Evolutionary conservation across 257 asterid genomes (phyloP), one percentile per base, ranked within the genome.

Genomic region (Jacaranda copaia): DNA sequence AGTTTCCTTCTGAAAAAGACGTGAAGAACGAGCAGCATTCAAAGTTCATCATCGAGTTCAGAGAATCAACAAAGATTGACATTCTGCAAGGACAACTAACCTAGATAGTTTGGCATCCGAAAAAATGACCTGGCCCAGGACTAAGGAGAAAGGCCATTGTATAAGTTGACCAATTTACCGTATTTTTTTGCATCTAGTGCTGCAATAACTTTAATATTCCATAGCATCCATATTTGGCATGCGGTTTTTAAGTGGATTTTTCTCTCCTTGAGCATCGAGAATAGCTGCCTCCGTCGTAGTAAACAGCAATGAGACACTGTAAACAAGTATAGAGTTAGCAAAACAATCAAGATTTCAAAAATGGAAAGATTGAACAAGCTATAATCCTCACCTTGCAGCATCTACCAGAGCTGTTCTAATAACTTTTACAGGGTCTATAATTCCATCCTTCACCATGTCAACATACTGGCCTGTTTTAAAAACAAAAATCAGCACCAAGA

Each of bases 371-470:
- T 13, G 67, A 40, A 57, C 12, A 14, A 18, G 32, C 32, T 25
- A 25, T 25, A 9, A 49, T 16, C 64, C 83, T 86, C 70, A 91
- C 96, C 98, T 91, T 53, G 94, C 89, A 48, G 98, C 92, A 80
- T 93, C 98, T 59, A 80, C 70, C 70, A 91, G 86, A 61, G 97
- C 98, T 72, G 98, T 90, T 85, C 97, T 82, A 81, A 90, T 87
- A 52, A 90, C 97, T 78, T 91, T 93, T 61, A 91, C 73, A 13
- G 98, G 97, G 80, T 93, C 98, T 36, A 93, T 81, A 36, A 93
- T 93, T 78, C 98, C 98, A 83, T 91, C 87, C 78, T 85, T 84
- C 81, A 91, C 93, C 98, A 93, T 90, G 89, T 93, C 83, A 19
- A 84, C 89, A 18, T 89, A 93, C 52, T 83, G 77, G 80, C 90